phyloP scores from a whole-genome alignment of 768 basidiomycete species.

The Agaricus sinodeliciosus region DNA sequence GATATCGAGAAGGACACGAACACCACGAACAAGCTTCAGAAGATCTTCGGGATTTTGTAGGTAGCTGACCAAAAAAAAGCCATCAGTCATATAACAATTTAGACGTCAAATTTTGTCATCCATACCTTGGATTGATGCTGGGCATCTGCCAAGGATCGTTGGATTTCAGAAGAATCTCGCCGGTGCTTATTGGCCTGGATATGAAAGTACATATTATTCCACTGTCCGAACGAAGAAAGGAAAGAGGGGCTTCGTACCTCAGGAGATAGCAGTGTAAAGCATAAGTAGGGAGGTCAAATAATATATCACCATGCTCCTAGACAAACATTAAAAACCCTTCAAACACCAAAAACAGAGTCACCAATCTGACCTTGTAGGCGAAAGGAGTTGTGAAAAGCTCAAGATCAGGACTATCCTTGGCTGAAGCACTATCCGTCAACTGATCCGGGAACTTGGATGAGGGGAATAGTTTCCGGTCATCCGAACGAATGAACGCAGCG shows the following conservation, averaged over 20 bases:
- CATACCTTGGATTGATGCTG: conserved; percentile 37
- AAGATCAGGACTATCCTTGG: conserved; percentile 38
- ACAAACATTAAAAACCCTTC: too few relatives aligned
- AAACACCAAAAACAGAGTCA: too few relatives aligned
- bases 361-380: conserved; percentile 29
- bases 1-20: conserved; percentile 31
- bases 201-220: not conserved
- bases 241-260: conserved; percentile 20
- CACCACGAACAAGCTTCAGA: conserved; percentile 34
- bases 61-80: conserved; percentile 24
- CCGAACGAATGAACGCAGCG: conserved; percentile 52
- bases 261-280: conserved; percentile 36
- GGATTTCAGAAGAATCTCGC: conserved; percentile 32
- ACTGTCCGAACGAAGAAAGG: not conserved
- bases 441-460: conserved; percentile 25
- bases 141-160: conserved; percentile 37
- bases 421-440: conserved; percentile 39
- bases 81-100: not conserved
- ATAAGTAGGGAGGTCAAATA: conserved; percentile 31
- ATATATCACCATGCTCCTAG: conserved; percentile 29
- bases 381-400: conserved; percentile 39
- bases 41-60: conserved; percentile 34
- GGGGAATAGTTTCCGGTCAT: conserved; percentile 45
- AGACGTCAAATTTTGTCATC: not conserved
- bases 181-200: conserved; percentile 35